These are phyloP conservation scores for Lecanoromycetidae sp. DNA, from an alignment of 2,329 filamentous ascomycete species.

Conservation along the genomic window DNA sequence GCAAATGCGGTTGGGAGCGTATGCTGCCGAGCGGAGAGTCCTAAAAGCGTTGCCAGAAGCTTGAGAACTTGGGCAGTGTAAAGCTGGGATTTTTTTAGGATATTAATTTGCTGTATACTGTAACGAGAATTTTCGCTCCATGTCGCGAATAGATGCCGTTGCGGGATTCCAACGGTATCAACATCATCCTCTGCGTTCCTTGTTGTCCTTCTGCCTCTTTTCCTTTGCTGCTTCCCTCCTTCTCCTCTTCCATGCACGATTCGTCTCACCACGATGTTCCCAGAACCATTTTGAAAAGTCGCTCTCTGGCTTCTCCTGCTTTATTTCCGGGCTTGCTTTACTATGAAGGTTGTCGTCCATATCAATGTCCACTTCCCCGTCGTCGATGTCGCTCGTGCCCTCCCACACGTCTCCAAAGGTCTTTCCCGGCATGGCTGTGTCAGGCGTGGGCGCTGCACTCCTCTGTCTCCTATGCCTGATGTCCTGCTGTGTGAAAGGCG, in stretches of 20 bases:
- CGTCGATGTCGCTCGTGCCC: constrained; percentile 21
- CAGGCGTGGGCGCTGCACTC: constrained; percentile 86
- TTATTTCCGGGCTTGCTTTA: not conserved
- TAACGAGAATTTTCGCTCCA: not conserved
- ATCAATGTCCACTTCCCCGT: constrained; percentile 20
- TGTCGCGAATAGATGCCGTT: not conserved
- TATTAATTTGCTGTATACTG: too few species aligned
- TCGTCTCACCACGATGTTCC: constrained; percentile 39
- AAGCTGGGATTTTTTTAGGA: too few species aligned
- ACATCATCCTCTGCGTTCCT: constrained; percentile 1
- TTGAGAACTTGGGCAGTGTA: too few species aligned
- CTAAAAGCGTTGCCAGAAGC: too few species aligned
- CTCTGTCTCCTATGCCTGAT: constrained; percentile 54
- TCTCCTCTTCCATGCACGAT: constrained; percentile 41
- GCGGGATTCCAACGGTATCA: not conserved
- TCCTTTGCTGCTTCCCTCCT: constrained; percentile 48
- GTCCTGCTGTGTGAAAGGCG: constrained; percentile 71
- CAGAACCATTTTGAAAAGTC: constrained; percentile 53
- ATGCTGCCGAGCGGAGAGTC: too few species aligned
- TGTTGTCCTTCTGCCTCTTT: constrained; percentile 29
- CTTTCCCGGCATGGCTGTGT: constrained; percentile 67
- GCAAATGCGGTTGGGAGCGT: too few species aligned
- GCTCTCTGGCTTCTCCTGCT: constrained; percentile 33
- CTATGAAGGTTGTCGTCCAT: constrained; percentile 17
- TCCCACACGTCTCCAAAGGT: constrained; percentile 33